Evolutionary conservation across 345 rosid genomes (phyloP), one percentile per base, ranked within the genome.

Genomic region (Iberis pinnata): DNA sequence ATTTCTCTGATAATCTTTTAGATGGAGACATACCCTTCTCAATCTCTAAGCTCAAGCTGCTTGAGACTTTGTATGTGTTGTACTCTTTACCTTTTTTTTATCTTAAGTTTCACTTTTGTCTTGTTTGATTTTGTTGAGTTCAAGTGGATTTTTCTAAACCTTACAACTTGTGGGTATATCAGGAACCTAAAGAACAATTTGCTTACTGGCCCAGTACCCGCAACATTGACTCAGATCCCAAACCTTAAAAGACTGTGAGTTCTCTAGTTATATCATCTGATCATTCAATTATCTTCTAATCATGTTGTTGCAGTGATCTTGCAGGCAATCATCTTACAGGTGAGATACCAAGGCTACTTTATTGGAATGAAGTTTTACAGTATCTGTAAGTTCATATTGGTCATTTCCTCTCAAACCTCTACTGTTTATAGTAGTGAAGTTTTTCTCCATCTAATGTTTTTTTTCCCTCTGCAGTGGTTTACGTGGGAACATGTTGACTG

Each of bases 301-400:
- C 16, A 18, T 53, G 18, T 1, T 20, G 8, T 42, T 29, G 46
- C 49, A 92, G 98, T 8, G 95, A 92, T 60, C 90, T 92, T 67
- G 95, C 98, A 2, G 70, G 76, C 18, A 92, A 92, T 70, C 86
- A 71, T 67, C 79, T 92, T 12, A 74, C 65, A 0, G 97, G 97
- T 3, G 97, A 85, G 67, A 92, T 92, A 24, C 90, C 98, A 0
- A 77, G 98, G 56, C 43, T 88, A 33, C 77, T 92, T 39, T 92
- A 88, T 18, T 92, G 98, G 98, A 92, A 85, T 65, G 98, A 92
- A 73, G 97, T 92, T 5, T 53, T 92, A 48, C 99, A 92, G 65
- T 92, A 81, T 57, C 88, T 92, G 99, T 92, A 58, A 80, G 94
- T 53, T 12, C 16, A 8, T 38, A 24, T 1, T 7, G n/a, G n/a